Evolutionary conservation across 2,329 filamentous ascomycete species (phyloP), one percentile per base, ranked within the genome.

Genomic region (Colletotrichum kahawae): DNA sequence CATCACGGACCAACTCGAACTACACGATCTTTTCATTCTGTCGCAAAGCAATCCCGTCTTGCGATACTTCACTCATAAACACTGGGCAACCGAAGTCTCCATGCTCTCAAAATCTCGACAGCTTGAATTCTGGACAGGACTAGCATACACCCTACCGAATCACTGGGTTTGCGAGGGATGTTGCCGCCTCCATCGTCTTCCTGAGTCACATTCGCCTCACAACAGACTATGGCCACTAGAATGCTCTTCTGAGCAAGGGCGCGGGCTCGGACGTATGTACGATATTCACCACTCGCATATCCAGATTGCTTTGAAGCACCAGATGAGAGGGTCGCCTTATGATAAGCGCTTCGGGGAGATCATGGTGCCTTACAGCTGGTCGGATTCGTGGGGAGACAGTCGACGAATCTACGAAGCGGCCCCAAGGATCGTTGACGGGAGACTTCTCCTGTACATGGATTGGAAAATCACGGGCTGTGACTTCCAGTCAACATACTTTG

Each of bases 81-180:
- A 7, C 6, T 21, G 43, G 43, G n/a, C 10, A 24, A 21, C 43
- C 43, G 43, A 51, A 51, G 43, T 51, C n/a, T 7, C 43, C n/a
- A 21, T 2, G n/a, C n/a, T 51, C 10, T 4, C 43, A 13, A 24
- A 51, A 13, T 7, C 5, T 51, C 10, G 0, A 13, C 43, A 21
- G 43, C n/a, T 51, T 13, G n/a, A 51, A 51, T 51, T 51, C 2
- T 51, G 43, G 43, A 51, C 10, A 2, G 43, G 43, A 21, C 0
- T 51, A 10, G n/a, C 43, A 2, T 48, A 13, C 2, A 7, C 2
- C n/a, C 0, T 51, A 2, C 43, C n/a, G 2, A 7, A 51, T 4
- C 43, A 51, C 4, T 51, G 43, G 43, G 43, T 21, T 1, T 51
- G 43, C 6, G 10, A 24, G 2, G n/a, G 2, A 7, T 51, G 43